Conservation (phyloP, 1,284 basidiomycete species). For the Boletus smithii region DNA sequence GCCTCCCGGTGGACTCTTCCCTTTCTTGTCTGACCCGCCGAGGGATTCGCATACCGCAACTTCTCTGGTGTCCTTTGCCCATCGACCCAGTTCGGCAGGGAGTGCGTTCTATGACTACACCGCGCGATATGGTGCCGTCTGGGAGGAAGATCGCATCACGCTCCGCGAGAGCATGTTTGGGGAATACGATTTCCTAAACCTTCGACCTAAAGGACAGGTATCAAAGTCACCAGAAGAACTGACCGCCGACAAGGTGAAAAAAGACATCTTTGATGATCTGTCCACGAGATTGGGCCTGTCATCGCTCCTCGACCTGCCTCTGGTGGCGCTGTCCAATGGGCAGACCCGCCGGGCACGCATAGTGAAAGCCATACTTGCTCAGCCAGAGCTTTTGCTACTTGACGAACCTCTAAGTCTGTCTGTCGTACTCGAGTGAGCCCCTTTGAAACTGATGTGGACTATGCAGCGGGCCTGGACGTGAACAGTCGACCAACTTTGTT, state of each 20-base stretch:
- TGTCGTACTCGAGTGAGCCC: constrained; percentile 2
- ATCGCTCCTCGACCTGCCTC: constrained; percentile 72
- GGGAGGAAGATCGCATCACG: constrained; percentile 77
- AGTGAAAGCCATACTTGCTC: constrained; percentile 68
- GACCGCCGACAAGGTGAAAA: constrained; percentile 19
- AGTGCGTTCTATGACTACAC: constrained; percentile 90
- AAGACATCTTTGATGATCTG: constrained; percentile 47
- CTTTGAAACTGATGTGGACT: constrained; percentile 3
- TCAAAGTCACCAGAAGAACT: constrained; percentile 21
- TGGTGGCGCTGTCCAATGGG: constrained; percentile 85
- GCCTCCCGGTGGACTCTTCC: constrained; percentile 67
- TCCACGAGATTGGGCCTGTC: constrained; percentile 53
- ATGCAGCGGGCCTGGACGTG: constrained; percentile 72
- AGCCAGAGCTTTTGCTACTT: constrained; percentile 71
- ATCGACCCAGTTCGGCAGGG: constrained; percentile 52
- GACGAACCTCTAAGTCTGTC: constrained; percentile 79
- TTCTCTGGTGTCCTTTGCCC: constrained; percentile 71
- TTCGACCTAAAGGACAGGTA: constrained; percentile 23
- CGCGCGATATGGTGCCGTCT: constrained; percentile 82
- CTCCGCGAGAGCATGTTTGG: constrained; percentile 68
- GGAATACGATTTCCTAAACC: constrained; percentile 39
- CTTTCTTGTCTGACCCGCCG: constrained; percentile 49
- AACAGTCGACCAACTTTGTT: constrained; percentile 56
- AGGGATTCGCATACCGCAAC: constrained; percentile 51
- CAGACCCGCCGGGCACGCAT: constrained; percentile 89